phyloP scores from a whole-genome alignment of 768 basidiomycete genomes.

The Rhizopogon rudus region DNA sequence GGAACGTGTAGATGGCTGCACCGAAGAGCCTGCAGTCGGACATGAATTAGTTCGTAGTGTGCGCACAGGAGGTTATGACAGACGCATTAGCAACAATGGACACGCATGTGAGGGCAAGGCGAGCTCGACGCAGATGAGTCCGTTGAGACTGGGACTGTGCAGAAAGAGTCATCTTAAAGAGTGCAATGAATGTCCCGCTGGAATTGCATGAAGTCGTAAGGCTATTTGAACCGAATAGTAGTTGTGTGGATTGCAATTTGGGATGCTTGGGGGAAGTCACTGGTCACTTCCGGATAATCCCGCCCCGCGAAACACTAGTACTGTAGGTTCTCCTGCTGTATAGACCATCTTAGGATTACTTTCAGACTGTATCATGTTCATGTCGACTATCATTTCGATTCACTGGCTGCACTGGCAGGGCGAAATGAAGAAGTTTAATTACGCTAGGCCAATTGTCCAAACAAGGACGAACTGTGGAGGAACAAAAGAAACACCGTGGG shows the following conservation, averaged over 20 bases:
- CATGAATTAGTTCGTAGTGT: not conserved
- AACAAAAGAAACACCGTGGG: not conserved
- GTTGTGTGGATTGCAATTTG: too few species aligned
- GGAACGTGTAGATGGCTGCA: slow-evolving; percentile 79
- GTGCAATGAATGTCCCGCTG: not conserved
- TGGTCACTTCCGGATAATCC: too few species aligned
- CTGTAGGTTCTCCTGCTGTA: too few species aligned
- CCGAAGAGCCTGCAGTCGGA: slow-evolving; percentile 52
- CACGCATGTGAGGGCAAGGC: slow-evolving; percentile 35
- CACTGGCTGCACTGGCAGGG: too few species aligned
- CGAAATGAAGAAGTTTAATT: too few species aligned
- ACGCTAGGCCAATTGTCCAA: not conserved
- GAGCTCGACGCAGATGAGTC: slow-evolving; percentile 15
- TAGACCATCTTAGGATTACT: too few species aligned
- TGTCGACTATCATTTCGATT: too few species aligned
- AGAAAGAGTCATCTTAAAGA: not conserved
- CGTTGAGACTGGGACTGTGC: not conserved
- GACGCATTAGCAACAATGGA: slow-evolving; percentile 65
- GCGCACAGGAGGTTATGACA: slow-evolving; percentile 20
- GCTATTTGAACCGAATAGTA: not conserved
- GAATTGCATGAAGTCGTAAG: not conserved
- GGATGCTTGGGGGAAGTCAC: too few species aligned
- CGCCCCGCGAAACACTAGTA: too few species aligned
- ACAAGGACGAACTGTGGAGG: not conserved
- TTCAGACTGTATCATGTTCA: too few species aligned